phyloP scores from a whole-genome alignment of 768 basidiomycete genomes.

The Clavaria fumosa region DNA sequence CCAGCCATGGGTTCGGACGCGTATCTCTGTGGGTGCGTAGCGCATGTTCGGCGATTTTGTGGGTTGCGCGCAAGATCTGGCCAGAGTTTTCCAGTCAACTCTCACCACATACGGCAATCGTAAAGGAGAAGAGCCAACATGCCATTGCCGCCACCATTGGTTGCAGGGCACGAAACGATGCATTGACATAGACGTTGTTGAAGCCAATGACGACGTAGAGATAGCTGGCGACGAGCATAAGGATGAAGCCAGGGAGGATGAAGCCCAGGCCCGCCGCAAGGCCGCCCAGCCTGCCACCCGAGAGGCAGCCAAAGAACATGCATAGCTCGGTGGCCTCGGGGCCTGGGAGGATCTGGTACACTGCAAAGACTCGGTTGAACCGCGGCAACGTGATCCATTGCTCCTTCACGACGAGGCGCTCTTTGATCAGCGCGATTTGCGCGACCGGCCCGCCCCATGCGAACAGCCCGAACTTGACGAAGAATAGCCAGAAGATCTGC shows the following conservation, averaged over 20 bases:
- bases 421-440: slow-evolving; percentile 5
- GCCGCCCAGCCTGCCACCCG: slow-evolving; percentile 1
- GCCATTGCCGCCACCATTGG: slow-evolving; percentile 3
- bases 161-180: slow-evolving; percentile 3
- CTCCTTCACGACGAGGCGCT: slow-evolving; percentile 1
- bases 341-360: slow-evolving; percentile 5
- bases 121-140: neutral
- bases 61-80: slow-evolving; percentile 2
- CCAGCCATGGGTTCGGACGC: slow-evolving; percentile 1
- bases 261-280: slow-evolving; percentile 2
- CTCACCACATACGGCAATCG: neutral
- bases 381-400: slow-evolving; percentile 2
- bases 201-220: slow-evolving; percentile 3
- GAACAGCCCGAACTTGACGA: slow-evolving; percentile 4
- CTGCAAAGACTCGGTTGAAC: slow-evolving; percentile 5
- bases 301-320: slow-evolving; percentile 5
- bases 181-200: slow-evolving; percentile 1
- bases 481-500: slow-evolving; percentile 3
- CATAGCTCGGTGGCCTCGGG: slow-evolving; percentile 5
- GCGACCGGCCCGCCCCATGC: slow-evolving; percentile 5
- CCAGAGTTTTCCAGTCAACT: neutral
- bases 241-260: slow-evolving; percentile 3
- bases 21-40: neutral
- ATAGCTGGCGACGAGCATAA: slow-evolving; percentile 4
- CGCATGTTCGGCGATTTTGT: slow-evolving; percentile 6